phyloP scores from a whole-genome alignment of 108 stramenopile genomes.

The Cyclotella kingstonii region DNA sequence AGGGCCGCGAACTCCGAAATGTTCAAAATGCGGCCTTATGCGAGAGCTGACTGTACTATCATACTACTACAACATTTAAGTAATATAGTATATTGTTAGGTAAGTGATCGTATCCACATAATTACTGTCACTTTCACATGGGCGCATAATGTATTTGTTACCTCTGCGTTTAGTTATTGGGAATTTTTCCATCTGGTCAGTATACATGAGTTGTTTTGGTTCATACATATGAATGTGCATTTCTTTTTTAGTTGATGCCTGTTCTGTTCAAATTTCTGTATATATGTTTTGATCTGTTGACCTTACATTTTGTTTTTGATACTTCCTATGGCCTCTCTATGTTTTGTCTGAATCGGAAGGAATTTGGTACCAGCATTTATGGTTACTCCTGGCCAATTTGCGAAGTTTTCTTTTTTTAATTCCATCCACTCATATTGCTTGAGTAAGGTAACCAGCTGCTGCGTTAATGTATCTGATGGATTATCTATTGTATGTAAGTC shows the following conservation, averaged over 20 bases:
- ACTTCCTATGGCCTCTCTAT: neutral
- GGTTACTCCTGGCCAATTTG: neutral
- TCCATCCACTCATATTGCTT: neutral
- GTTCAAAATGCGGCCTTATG: no score
- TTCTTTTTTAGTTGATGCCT: neutral
- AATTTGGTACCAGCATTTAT: no score
- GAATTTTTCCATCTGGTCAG: neutral
- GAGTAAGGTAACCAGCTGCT: neutral
- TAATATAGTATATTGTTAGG: no score
- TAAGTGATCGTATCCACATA: no score
- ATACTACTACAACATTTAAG: no score
- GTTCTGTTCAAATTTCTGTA: neutral
- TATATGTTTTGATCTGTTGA: neutral
- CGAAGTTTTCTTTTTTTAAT: neutral
- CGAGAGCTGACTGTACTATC: no score
- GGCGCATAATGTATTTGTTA: neutral
- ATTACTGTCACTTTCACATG: no score
- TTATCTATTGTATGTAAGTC: neutral
- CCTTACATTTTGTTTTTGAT: neutral
- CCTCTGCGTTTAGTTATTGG: neutral
- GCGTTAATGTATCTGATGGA: neutral
- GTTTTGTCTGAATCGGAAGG: neutral
- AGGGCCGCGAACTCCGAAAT: no score
- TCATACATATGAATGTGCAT: neutral
- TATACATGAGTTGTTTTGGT: neutral